Evolutionary conservation across 108 stramenopile genomes (phyloP).

Genomic region (Tribonema minus): DNA sequence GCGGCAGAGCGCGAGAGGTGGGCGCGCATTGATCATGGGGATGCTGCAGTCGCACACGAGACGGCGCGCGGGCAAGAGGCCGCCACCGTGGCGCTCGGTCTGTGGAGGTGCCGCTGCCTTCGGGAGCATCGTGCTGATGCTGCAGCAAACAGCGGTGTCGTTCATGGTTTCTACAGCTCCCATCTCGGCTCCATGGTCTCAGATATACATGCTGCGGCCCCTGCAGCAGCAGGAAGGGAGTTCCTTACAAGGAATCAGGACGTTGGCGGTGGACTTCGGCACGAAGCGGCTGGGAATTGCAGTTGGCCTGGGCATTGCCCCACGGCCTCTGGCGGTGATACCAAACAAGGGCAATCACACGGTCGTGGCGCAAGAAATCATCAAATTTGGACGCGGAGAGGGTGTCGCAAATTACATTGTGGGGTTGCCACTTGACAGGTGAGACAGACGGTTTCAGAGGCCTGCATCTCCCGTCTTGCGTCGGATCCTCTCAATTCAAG

Average conservation of each 20-base stretch:
- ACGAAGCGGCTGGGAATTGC: slow-evolving; percentile 29
- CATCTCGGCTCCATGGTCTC: no score
- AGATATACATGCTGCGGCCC: not conserved
- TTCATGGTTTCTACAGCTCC: no score
- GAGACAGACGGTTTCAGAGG: not conserved
- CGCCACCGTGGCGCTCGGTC: no score
- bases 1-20: no score
- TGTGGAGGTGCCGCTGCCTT: not conserved
- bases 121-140: no score
- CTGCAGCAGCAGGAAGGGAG: not conserved
- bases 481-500: not conserved
- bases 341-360: slow-evolving; percentile 13
- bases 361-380: slow-evolving; percentile 14
- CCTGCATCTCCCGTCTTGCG: no score
- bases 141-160: no score
- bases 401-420: slow-evolving; percentile 26
- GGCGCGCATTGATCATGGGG: no score
- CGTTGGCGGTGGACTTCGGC: slow-evolving; percentile 33
- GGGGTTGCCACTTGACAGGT: slow-evolving; percentile 35
- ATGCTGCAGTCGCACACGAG: no score
- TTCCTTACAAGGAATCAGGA: not conserved
- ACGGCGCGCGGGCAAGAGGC: no score
- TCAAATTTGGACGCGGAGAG: slow-evolving; percentile 19
- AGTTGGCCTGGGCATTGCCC: slow-evolving; percentile 30
- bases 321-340: slow-evolving; percentile 11